Evolutionary conservation across 129 eudicot genomes (phyloP).

Genomic region (Flaveria bidentis): DNA sequence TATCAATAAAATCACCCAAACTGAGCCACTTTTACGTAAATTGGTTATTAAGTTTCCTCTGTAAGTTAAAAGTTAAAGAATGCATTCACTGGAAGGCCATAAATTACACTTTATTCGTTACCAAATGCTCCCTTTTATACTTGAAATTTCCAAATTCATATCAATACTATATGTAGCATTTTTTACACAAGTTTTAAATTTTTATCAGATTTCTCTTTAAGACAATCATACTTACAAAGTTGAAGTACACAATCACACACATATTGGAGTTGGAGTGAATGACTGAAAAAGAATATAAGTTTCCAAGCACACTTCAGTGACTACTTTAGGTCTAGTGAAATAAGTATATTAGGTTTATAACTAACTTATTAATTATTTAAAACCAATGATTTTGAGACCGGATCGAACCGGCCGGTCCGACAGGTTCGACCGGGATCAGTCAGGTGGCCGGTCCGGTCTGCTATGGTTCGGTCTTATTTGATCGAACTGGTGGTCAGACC

Average conservation of each 20-base stretch:
- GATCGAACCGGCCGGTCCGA: too few relatives aligned
- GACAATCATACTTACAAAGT: background rate
- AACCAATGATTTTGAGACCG: background rate
- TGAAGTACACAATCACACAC: background rate
- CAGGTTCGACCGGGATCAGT: too few relatives aligned
- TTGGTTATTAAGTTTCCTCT: background rate
- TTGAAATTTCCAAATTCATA: background rate
- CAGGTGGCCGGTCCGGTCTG: too few relatives aligned
- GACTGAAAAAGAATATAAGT: background rate
- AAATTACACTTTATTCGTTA: background rate
- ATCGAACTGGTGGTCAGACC: too few relatives aligned
- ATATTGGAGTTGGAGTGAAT: background rate
- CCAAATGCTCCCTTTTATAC: background rate
- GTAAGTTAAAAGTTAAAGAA: background rate
- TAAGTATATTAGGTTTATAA: background rate
- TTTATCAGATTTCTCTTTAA: background rate
- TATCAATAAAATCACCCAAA: background rate
- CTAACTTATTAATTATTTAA: background rate
- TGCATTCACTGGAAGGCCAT: background rate
- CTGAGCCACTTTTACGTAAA: background rate
- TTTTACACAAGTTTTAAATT: background rate
- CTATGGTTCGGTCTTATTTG: too few relatives aligned
- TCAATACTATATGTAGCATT: background rate
- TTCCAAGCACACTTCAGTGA: background rate
- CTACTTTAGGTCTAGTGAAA: slow-evolving; percentile 1